Evolutionary conservation across 305 asterid species (phyloP).

Genomic region (Fraxinus xanthoxyloides): DNA sequence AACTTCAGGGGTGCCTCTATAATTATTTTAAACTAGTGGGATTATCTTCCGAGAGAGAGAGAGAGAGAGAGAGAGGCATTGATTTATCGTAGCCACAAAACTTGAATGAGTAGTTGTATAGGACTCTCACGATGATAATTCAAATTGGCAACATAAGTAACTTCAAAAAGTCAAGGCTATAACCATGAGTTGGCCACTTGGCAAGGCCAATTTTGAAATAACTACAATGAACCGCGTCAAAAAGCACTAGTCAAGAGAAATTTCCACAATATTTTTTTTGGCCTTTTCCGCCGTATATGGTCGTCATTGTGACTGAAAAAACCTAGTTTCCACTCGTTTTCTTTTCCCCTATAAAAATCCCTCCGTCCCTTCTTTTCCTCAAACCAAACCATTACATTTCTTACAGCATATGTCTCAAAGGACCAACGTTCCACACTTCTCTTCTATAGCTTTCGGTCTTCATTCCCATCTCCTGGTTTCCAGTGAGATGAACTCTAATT

Average conservation of each 20-base stretch:
- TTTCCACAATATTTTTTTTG: background rate
- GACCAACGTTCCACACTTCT: slow-evolving; percentile 70
- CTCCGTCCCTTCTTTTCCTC: background rate
- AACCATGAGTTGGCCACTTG: background rate
- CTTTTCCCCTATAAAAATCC: background rate
- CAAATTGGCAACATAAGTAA: background rate
- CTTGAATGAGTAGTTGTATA: background rate
- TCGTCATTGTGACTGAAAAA: background rate
- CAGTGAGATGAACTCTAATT: slow-evolving; percentile 76
- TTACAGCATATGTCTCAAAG: slow-evolving; percentile 77
- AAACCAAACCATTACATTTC: background rate
- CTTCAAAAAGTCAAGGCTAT: background rate
- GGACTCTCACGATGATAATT: background rate
- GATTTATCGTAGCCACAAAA: background rate
- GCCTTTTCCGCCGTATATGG: background rate
- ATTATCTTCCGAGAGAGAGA: background rate
- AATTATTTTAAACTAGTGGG: too few relatives aligned
- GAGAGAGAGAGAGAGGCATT: too few relatives aligned
- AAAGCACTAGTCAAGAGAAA: background rate
- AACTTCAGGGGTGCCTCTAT: too few relatives aligned
- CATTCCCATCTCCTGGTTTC: slow-evolving; percentile 94
- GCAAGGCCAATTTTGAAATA: background rate
- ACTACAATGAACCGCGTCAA: slow-evolving; percentile 19
- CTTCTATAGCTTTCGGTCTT: slow-evolving; percentile 70
- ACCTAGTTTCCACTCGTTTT: slow-evolving; percentile 14